Percentiles rank a stretch among this genome's conserved stretches.
These are phyloP conservation scores for Neurospora sp. DNA, from an alignment of 495 filamentous ascomycete genomes.

Conservation along the genomic window DNA sequence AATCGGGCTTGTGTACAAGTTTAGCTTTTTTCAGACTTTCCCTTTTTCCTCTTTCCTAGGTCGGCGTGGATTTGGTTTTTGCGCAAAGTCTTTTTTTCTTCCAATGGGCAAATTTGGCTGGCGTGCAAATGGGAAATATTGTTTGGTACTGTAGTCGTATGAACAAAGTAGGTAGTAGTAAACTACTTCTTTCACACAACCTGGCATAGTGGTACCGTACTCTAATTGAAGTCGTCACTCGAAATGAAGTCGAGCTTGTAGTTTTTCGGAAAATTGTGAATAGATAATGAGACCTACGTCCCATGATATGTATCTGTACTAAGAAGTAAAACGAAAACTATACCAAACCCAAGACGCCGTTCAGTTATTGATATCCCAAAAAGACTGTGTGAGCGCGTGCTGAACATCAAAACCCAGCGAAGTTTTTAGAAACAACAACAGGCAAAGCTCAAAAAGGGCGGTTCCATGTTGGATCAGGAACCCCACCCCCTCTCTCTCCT, in stretches of 20 bases:
- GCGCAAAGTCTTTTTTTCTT: background rate
- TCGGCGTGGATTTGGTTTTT: background rate
- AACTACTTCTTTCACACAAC: background rate
- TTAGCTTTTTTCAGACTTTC: background rate
- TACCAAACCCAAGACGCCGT: background rate
- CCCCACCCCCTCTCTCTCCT: background rate
- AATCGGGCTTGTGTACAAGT: background rate
- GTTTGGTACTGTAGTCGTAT: background rate
- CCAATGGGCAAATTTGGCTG: background rate
- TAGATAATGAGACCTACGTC: background rate
- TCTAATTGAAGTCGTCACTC: too few species aligned
- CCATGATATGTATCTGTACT: background rate
- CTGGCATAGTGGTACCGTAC: background rate
- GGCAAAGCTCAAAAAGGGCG: background rate
- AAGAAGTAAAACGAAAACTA: background rate
- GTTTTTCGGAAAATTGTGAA: background rate
- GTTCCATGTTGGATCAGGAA: background rate
- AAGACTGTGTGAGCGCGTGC: background rate
- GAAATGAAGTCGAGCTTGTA: too few species aligned
- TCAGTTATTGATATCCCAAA: background rate
- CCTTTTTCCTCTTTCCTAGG: background rate
- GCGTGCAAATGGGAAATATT: background rate
- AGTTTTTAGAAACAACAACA: conserved; percentile 3
- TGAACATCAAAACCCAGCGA: background rate
- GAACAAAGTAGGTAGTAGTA: background rate